Evolutionary conservation across 1,284 basidiomycete genomes (phyloP), one percentile per base, ranked within the genome.

Genomic region (Melampsora larici-populina): DNA sequence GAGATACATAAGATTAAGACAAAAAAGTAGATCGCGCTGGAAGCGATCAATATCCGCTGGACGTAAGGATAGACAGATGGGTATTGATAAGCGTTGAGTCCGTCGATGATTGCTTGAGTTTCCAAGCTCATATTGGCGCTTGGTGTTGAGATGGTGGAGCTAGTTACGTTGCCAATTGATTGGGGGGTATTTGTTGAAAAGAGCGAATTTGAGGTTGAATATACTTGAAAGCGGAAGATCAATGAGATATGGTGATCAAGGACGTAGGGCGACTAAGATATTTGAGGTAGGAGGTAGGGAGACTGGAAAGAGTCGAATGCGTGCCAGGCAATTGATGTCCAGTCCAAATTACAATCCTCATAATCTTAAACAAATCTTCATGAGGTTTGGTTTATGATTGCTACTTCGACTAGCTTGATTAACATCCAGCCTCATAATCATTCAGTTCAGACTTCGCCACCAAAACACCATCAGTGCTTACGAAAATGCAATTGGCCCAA

Each of bases 41-140:
- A 55, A 55, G 24, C 51, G 51, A 55, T 55, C 18, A 55, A 24
- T 4, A 55, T 15, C 51, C 24, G 51, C 24, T 55, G 51, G 6
- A 55, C 51, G 51, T 55, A 55, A 24, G 51, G 51, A 55, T 55
- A 55, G 24, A 55, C 24, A 24, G 51, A 55, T 55, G 51, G 51
- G 24, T 55, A 55, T 55, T 55, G 18, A 24, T 55, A 55, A 21
- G 51, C 17, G 13, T 55, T 24, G 5, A 55, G 24, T 18, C 17
- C 17, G 17, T 18, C 51, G 24, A 55, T 55, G 51, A 55, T 18
- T 24, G 51, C 51, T 55, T 55, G 18, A 6, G 24, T 24, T 24
- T 55, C 51, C 24, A 55, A 18, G 18, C 24, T 24, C 51, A 21
- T 55, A 3, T 18, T 21, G 6, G 51, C 18, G 24, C 24, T 24